Evolutionary conservation across 2,329 filamentous ascomycete species (phyloP), one percentile per base, ranked within the genome.

Genomic region (Zasmidium angulare): DNA sequence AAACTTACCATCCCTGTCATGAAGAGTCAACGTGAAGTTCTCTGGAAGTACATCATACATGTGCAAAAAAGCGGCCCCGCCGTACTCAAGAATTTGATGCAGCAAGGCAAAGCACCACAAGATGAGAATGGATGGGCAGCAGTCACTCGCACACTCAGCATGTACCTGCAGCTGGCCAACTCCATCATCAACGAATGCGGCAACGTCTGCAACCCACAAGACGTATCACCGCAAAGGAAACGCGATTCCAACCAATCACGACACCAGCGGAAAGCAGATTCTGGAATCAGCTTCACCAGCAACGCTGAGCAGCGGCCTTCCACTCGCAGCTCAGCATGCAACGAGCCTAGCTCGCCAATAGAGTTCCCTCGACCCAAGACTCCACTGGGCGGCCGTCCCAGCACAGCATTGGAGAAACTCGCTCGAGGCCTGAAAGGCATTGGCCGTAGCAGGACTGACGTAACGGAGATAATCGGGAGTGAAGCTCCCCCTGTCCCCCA

Each of bases 131-230:
- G 82, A 47, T 88, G 86, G 86, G 75, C 80, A 14, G 69, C 73
- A 3, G 72, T 79, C 3, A 74, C 76, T 46, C 71, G 74, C 31
- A 77, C 78, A 2, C 74, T 88, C 36, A 81, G 85, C 68, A 83
- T 82, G 70, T 88, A 87, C 66, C 77, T 88, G 12, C 76, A 79
- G 29, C 74, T 80, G 2, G 80, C 82, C n/a, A 86, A 84, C 67
- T 82, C 81, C 64, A 80, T 87, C 65, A 86, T 88, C 68, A 81
- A 83, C 53, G 84, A 87, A 66, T 87, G 84, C 68, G 67, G 74
- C 21, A 75, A 81, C 51, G 78, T 86, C 52, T 77, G 71, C 50
- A 76, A 78, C 46, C 76, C 76, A 3, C 69, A 76, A 31, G 75
- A 75, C 62, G 69, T 77, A 49, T 63, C 68, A 22, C 63, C 64